Percentiles rank a stretch among this genome's conserved stretches.
Conservation (phyloP, 2,329 filamentous ascomycete genomes). For the Diplodia mutila region DNA sequence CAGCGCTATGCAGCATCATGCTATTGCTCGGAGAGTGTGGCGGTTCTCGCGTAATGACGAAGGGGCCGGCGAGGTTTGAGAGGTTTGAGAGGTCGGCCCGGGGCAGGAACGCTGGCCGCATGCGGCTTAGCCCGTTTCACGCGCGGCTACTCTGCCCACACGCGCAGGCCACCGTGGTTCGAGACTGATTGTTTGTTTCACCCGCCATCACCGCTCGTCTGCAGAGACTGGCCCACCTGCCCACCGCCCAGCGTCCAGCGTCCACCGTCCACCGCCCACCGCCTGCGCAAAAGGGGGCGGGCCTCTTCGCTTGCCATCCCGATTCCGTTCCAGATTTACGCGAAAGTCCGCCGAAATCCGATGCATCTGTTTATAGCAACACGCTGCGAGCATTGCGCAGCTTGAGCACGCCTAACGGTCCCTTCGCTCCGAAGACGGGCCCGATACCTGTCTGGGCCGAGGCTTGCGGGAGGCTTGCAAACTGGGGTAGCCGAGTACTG, state of each 20-base stretch:
- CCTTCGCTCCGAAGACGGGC: not conserved
- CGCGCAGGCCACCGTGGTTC: constrained; percentile 17
- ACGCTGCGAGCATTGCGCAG: not conserved
- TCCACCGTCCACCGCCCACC: not conserved
- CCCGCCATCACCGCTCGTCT: not conserved
- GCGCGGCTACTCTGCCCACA: not conserved
- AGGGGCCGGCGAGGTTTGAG: not conserved
- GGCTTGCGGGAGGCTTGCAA: not conserved
- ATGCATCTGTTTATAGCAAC: not conserved
- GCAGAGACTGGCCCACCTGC: not conserved
- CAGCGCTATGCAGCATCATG: constrained; percentile 12
- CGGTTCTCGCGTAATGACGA: constrained; percentile 22
- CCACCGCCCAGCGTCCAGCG: not conserved
- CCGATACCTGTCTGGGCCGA: not conserved
- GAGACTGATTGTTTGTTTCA: constrained; percentile 21
- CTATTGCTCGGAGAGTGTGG: constrained; percentile 6
- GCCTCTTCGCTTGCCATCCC: not conserved
- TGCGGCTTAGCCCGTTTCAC: constrained; percentile 18
- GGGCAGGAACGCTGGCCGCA: not conserved
- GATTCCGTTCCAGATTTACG: not conserved
- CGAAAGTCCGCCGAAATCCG: constrained; percentile 7
- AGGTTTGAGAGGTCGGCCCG: constrained; percentile 17
- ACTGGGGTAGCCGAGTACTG: not conserved
- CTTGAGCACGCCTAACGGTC: not conserved
- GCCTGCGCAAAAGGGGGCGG: not conserved